Base-by-base conservation (phyloP, 257 asterid species). In the Penstemon newberryi region DNA sequence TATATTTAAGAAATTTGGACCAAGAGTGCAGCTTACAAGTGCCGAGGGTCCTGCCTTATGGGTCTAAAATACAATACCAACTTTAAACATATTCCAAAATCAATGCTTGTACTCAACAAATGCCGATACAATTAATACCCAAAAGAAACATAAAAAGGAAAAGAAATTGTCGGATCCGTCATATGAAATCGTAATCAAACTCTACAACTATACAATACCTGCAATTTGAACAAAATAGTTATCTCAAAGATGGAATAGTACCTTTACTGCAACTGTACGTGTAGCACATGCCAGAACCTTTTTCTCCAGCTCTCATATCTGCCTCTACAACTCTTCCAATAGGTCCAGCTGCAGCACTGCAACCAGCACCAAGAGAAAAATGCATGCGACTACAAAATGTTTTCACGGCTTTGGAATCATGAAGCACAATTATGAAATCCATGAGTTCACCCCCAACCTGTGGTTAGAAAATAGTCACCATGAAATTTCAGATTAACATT, bases 301-400 rank as follows among this genome's bases (percentile, higher is more conserved):
- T 91, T 42, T 94, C 99, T 67, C 98, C 99, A 73, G 98, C 99
- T 79, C 98, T 85, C 72, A 94, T 13, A 83, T 94, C 99, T 60
- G 97, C 99, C 86, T 94, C 99, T 37, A 89, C 77, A 58, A 87
- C 99, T 77, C 99, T 94, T 70, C 99, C 99, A 69, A 91, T 19
- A 49, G 99, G 98, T 67, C 99, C 99, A 43, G 96, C 99, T 57
- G 98, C 96, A 79, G 95, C 99, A 85, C 99, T 94, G 79, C 96
- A 91, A 66, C 99, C 99, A 18, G 99, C 99, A 63, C 99, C 99
- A 63, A 94, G 92, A 80, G 99, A 91, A 80, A 91, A 91, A 76
- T 94, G 99, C 95, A 94, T 78, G 75, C 97, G 96, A 64, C 96
- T 89, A 79, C 97, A 94, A 77, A 94, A 94, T 57, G 99, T 91